Evolutionary conservation across 495 filamentous ascomycete genomes (phyloP).

Genomic region (Podospora australis): DNA sequence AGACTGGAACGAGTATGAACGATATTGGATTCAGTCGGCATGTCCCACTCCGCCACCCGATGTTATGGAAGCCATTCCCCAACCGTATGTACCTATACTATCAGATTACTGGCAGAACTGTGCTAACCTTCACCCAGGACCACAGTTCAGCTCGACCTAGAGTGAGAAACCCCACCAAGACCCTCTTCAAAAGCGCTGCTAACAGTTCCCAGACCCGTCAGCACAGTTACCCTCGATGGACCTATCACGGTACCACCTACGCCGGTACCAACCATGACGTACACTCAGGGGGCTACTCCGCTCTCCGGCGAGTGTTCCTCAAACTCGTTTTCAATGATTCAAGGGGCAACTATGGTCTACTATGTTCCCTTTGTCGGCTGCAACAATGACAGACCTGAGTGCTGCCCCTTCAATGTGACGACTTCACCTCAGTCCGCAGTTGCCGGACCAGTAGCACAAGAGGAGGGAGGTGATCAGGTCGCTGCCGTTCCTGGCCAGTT

Average conservation of each 20-base stretch:
- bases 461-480: conserved; percentile 1
- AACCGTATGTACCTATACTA: conserved; percentile 9
- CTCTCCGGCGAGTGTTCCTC: conserved; percentile 12
- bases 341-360: conserved; percentile 13
- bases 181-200: too few relatives aligned
- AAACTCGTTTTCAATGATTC: conserved; percentile 18
- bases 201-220: too few relatives aligned
- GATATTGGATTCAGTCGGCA: conserved; percentile 13
- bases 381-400: conserved; percentile 15
- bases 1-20: conserved; percentile 19
- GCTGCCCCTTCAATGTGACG: conserved; percentile 22
- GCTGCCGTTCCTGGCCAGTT: conserved; percentile 15
- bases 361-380: conserved; percentile 22
- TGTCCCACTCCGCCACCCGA: conserved; percentile 15
- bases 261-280: conserved; percentile 3
- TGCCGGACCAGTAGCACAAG: not conserved
- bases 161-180: too few relatives aligned
- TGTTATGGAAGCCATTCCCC: conserved; percentile 14
- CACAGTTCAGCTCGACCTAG: conserved; percentile 9
- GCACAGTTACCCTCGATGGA: conserved; percentile 1
- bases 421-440: not conserved
- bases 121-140: conserved; percentile 5
- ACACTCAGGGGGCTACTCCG: conserved; percentile 9
- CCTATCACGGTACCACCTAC: conserved; percentile 7
- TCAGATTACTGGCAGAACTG: too few relatives aligned